Base-by-base conservation (phyloP, 75 land plant species). In the Cupressus sempervirens region DNA sequence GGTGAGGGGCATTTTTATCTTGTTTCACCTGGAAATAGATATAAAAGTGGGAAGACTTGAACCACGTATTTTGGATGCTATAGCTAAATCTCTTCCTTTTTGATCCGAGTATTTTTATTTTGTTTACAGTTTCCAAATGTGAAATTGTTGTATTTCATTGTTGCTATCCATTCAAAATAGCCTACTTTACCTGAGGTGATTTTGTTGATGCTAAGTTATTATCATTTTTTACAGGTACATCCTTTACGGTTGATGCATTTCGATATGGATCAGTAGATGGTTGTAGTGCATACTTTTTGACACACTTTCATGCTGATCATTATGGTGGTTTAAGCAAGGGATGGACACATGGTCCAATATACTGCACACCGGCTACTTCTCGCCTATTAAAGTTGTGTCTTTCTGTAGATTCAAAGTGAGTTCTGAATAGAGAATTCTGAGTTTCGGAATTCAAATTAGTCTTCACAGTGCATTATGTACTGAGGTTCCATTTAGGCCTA, bases 241-340 rank as follows among this genome's bases (percentile, higher is more conserved):
- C 92, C 23, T 93, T 94, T 75, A 88, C 91, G 36, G 93, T 93
- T 50, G 96, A 94, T 89, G 96, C 94, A 13, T 93, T 94, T 65
- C 88, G 89, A 23, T 94, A 91, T 86, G 91, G 95, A 88, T 74
- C 68, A 18, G 89, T 93, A 54, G 90, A 90, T 73, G 93, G 90
- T 76, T 94, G 94, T 83, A 86, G 76, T 18, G 96, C 88, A 30
- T 94, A 94, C 86, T 94, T 94, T 86, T 89, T 94, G 40, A 88
- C 88, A 53, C 94, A 94, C 76, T 94, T 94, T 82, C 96, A 94
- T 72, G 40, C 80, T 84, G 96, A 94, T 86, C 94, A 93, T 82
- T 94, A 93, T 85, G 92, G 93, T 80, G 96, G 96, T 38, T 84
- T 94, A 35, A 92, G 83, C 38, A 89, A 89, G 83, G 58, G 85